Evolutionary conservation across 441 rosid genomes (phyloP).

Genomic region (Melianthus villosus): DNA sequence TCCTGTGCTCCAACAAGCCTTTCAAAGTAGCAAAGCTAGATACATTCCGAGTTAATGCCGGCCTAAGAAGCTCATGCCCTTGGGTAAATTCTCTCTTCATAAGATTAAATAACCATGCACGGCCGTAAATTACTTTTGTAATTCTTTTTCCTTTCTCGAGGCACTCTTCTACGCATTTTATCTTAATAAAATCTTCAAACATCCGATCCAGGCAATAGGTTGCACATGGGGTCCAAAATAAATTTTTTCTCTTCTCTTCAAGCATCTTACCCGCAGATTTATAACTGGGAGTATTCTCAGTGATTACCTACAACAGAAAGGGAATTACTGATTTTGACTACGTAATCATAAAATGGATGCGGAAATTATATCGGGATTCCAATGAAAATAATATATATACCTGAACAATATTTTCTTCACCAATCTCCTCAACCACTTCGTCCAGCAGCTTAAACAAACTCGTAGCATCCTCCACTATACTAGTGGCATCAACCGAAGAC

Average conservation of each 20-base stretch:
- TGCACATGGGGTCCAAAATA: slow-evolving; percentile 93
- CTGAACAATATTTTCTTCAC: slow-evolving; percentile 83
- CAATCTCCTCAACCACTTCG: slow-evolving; percentile 76
- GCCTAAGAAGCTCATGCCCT: slow-evolving; percentile 71
- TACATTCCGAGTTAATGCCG: slow-evolving; percentile 34
- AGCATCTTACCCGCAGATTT: slow-evolving; percentile 79
- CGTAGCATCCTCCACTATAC: slow-evolving; percentile 44
- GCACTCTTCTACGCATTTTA: slow-evolving; percentile 62
- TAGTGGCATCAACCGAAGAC: slow-evolving; percentile 68
- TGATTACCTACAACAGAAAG: slow-evolving; percentile 35
- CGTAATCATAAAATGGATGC: background rate
- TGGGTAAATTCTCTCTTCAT: slow-evolving; percentile 67
- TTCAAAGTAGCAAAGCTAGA: slow-evolving; percentile 51
- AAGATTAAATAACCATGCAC: slow-evolving; percentile 43
- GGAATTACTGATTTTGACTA: background rate
- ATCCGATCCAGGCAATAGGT: slow-evolving; percentile 48
- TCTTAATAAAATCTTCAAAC: slow-evolving; percentile 59
- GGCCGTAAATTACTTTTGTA: slow-evolving; percentile 60
- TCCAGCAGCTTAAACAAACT: slow-evolving; percentile 55
- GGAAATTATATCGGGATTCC: background rate
- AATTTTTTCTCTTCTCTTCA: slow-evolving; percentile 67
- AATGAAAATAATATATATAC: slow-evolving; percentile 14
- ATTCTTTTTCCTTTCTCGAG: slow-evolving; percentile 52
- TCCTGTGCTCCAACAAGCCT: slow-evolving; percentile 52
- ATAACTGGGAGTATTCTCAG: slow-evolving; percentile 43